phyloP scores from a whole-genome alignment of 148 eudicot species.

The Hydrangea macrophylla region DNA sequence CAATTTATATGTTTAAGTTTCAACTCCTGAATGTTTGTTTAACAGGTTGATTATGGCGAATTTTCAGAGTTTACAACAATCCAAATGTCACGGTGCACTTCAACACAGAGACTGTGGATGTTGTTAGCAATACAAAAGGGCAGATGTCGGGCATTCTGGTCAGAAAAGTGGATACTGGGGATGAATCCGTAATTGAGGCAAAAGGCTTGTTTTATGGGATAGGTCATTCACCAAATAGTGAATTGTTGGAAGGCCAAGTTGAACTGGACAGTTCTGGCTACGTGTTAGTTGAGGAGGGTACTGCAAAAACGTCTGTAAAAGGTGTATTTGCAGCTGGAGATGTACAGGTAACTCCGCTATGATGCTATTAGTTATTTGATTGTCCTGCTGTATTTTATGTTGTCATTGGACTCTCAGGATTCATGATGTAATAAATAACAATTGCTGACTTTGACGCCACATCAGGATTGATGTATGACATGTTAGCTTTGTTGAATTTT shows the following conservation, averaged over 20 bases:
- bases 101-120: conserved; percentile 93
- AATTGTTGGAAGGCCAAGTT: conserved; percentile 78
- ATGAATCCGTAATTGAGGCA: conserved; percentile 83
- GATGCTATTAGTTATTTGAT: conserved; percentile 1
- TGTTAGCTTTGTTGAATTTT: too few species aligned
- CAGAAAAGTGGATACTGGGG: conserved; percentile 63
- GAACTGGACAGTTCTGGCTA: conserved; percentile 81
- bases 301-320: conserved; percentile 71
- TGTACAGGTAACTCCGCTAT: conserved; percentile 64
- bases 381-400: background rate
- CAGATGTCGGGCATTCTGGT: conserved; percentile 89
- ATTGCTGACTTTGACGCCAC: too few species aligned
- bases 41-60: conserved; percentile 99
- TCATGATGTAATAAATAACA: too few species aligned
- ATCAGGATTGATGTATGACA: too few species aligned
- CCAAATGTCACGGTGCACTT: conserved; percentile 97
- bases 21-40: conserved; percentile 96
- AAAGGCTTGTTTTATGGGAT: conserved; percentile 94
- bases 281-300: conserved; percentile 74
- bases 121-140: conserved; percentile 82
- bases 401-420: background rate
- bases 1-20: conserved; percentile 53
- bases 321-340: conserved; percentile 99
- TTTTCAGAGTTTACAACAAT: conserved; percentile 99
- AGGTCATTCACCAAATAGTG: conserved; percentile 97